Base-by-base conservation (phyloP, 768 basidiomycete species). In the Boletus subparvulus region DNA sequence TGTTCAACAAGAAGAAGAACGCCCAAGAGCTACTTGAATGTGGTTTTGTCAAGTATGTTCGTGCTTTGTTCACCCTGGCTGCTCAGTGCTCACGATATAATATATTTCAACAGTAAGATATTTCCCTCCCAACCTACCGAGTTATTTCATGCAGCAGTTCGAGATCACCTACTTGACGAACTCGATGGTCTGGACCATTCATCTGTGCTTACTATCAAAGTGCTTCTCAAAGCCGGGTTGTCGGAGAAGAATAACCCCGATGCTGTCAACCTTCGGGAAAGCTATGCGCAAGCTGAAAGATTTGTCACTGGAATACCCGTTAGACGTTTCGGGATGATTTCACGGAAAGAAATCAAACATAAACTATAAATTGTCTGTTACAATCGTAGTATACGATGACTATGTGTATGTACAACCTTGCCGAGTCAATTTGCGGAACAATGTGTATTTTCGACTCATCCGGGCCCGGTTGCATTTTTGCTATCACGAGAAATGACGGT, bases 221-320 rank as follows among this genome's bases (percentile, higher is more conserved):
- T 69, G 16, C 78, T 88, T 24, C 77, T 88, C 39, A 78, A 75
- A 50, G 74, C 76, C 8, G 85, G 82, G 16, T 58, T 86, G 59
- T 74, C 80, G 39, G 87, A 87, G 62, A 84, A 80, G 68, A 86
- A 86, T 45, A 72, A 83, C 51, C 80, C 83, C 3, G 84, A 89
- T 65, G 81, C 80, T 4, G 81, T 82, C 12, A 86, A 86, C 61
- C 74, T 88, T 14, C 77, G 87, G 45, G 87, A 89, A 70, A 85
- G 83, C 51, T 87, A 87, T 65, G 85, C 83, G 12, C 87, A 89
- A 72, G 86, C 86, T 4, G 83, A 80, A 46, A 77, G 81, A 48
- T 81, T 88, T 64, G 80, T 78, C 6, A 86, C 80, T 52, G 87
- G 86, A 1, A 70, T 83, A 40, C 88, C 88, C 11, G 37, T 55